These are phyloP conservation scores for Pythium aristosporum DNA, from an alignment of 352 stramenopile species.

Conservation along the genomic window DNA sequence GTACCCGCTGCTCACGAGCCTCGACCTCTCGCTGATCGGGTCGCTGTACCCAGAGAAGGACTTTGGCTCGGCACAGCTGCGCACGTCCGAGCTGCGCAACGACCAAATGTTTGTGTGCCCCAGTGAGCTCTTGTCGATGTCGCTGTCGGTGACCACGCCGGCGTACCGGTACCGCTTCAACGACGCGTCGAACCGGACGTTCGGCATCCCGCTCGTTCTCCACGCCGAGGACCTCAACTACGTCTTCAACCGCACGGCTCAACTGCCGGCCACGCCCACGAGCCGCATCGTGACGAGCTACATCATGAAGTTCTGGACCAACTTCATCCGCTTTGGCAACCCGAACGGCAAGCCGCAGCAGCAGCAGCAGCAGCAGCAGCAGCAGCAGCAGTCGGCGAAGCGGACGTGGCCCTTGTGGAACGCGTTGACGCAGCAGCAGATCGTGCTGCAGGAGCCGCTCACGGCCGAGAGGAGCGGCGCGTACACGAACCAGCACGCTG, in stretches of 20 bases:
- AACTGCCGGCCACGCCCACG: neutral
- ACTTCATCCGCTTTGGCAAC: slow-evolving; percentile 9
- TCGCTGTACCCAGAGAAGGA: slow-evolving; percentile 7
- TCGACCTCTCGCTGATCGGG: neutral
- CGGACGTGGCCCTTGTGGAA: slow-evolving; percentile 9
- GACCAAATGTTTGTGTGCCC: slow-evolving; percentile 20
- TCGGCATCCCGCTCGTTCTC: slow-evolving; percentile 3
- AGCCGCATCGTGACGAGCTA: neutral
- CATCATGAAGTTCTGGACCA: slow-evolving; percentile 21
- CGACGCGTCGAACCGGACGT: neutral
- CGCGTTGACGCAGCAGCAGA: slow-evolving; percentile 1
- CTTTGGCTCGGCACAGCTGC: neutral
- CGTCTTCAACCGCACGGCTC: slow-evolving; percentile 9
- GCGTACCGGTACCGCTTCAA: slow-evolving; percentile 23
- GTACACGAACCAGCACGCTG: slow-evolving; percentile 12
- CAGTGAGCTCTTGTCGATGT: slow-evolving; percentile 4
- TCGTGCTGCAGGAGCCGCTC: slow-evolving; percentile 19
- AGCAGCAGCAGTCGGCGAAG: too few relatives aligned
- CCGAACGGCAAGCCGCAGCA: slow-evolving; percentile 4
- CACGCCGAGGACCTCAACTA: slow-evolving; percentile 10
- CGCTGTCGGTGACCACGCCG: neutral
- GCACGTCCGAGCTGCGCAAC: slow-evolving; percentile 1
- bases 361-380: neutral
- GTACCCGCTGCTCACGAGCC: neutral
- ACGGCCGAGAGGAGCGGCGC: slow-evolving; percentile 12